Evolutionary conservation across 2,329 filamentous ascomycete species (phyloP), one percentile per base, ranked within the genome.

Genomic region (Aspergillus sp.): DNA sequence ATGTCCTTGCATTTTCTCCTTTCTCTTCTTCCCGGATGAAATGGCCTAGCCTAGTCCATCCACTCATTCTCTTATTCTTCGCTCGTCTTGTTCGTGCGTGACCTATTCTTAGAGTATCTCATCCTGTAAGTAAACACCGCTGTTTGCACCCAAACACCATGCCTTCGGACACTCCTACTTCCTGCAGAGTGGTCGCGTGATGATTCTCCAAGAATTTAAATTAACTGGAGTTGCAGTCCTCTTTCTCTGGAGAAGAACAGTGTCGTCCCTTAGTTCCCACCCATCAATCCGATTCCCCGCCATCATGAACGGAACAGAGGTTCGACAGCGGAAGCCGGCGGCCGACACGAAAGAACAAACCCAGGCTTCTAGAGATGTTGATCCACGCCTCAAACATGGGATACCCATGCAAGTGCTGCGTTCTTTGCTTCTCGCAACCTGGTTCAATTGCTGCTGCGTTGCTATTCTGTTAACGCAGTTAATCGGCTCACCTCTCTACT

Each of bases 401-500:
- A 64, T 75, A 44, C 65, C 71, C 12, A 75, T 76, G 68, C 79
- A 82, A 59, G 55, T 79, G 17, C 45, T 80, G 25, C 77, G 79
- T 33, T 76, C 77, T 35, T 59, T 81, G n/a, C 54, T 76, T 11
- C 70, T 81, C 23, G 63, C 73, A 37, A 72, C 74, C 21, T 82
- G 77, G 77, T 77, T 79, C 60, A 70, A 76, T 59, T 73, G 73
- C 56, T 78, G 76, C 60, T 73, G 71, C 51, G 55, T 77, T 47
- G 64, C 69, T 55, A 77, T 78, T 62, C 78, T 82, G 60, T 78
- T 77, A 40, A 86, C 84, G 6, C 86, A 88, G 64, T 75, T 87
- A 58, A 73, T 87, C 46, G 85, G 86, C 15, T 77, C 82, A 8
- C 85, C 85, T 0, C 71, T 88, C 33, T 87, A 87, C 67, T 70